These are phyloP conservation scores for Plectranthus barbatus DNA, from an alignment of 257 asterid genomes.

Conservation along the genomic window DNA sequence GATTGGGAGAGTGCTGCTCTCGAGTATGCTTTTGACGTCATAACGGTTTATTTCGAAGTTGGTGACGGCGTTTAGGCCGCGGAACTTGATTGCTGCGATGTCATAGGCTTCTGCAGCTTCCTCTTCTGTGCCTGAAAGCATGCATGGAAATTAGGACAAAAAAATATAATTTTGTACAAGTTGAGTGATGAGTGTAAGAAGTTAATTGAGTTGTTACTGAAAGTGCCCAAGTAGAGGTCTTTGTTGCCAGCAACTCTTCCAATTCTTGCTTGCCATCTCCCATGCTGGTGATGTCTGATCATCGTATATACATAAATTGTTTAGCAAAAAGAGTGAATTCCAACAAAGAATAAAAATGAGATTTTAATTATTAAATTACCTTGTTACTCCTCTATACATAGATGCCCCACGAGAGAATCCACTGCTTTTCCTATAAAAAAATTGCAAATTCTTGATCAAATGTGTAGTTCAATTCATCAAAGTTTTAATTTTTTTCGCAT, in stretches of 20 bases:
- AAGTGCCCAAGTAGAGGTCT: conserved; percentile 87
- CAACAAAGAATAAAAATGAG: no score
- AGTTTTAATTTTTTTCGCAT: no score
- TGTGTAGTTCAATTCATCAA: no score
- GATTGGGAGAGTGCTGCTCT: conserved; percentile 59
- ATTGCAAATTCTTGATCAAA: background rate
- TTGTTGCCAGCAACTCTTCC: conserved; percentile 96
- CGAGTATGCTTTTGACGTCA: conserved; percentile 76
- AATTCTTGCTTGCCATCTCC: conserved; percentile 96
- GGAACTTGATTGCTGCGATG: conserved; percentile 86
- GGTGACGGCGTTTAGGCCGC: conserved; percentile 72
- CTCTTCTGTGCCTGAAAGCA: conserved; percentile 94
- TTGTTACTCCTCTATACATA: conserved; percentile 85
- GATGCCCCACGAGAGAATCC: conserved; percentile 96
- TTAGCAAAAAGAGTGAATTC: no score
- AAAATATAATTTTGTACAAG: background rate
- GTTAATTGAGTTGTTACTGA: conserved; percentile 39
- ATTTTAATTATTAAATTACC: conserved; percentile 31
- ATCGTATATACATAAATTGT: no score
- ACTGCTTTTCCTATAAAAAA: conserved; percentile 60
- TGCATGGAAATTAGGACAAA: background rate
- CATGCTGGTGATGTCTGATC: conserved; percentile 92
- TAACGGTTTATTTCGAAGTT: conserved; percentile 76
- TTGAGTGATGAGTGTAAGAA: background rate
- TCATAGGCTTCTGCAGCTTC: conserved; percentile 96